Percentiles rank a stretch among this genome's conserved stretches.
Conservation (phyloP, 73 alveolate species). For the Paramecium biaurelia region DNA sequence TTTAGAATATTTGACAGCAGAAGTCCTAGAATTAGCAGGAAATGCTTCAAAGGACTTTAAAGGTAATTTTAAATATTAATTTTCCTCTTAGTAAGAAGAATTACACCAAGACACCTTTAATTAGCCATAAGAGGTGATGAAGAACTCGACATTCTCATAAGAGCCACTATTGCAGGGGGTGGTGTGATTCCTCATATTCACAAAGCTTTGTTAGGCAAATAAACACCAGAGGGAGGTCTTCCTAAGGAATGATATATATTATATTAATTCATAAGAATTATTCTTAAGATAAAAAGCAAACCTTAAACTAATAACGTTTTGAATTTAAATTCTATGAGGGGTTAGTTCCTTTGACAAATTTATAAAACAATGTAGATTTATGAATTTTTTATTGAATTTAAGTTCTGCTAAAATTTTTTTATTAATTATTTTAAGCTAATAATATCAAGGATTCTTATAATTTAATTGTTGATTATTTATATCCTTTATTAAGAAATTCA, state of each 20-base stretch:
- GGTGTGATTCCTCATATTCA: slow-evolving; percentile 99
- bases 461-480: not conserved
- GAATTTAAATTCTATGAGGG: not conserved
- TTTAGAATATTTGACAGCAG: slow-evolving; percentile 98
- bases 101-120: slow-evolving; percentile 97
- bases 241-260: slow-evolving; percentile 46
- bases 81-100: slow-evolving; percentile 81
- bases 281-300: not conserved
- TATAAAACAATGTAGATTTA: not conserved
- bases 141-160: slow-evolving; percentile 96
- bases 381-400: not conserved
- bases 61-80: slow-evolving; percentile 9
- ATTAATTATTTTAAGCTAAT: not conserved
- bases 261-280: slow-evolving; percentile 8
- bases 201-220: slow-evolving; percentile 80
- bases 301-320: not conserved
- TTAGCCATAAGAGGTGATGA: slow-evolving; percentile 99
- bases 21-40: slow-evolving; percentile 98
- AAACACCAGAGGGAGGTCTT: slow-evolving; percentile 55
- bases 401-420: not conserved
- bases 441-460: not conserved
- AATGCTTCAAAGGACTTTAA: slow-evolving; percentile 97
- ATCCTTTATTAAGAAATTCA: not conserved
- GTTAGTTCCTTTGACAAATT: not conserved
- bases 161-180: slow-evolving; percentile 99